Percentiles rank a stretch among this genome's conserved stretches.
Conservation (phyloP, 2,329 filamentous ascomycete species). For the Penicillium hordei region DNA sequence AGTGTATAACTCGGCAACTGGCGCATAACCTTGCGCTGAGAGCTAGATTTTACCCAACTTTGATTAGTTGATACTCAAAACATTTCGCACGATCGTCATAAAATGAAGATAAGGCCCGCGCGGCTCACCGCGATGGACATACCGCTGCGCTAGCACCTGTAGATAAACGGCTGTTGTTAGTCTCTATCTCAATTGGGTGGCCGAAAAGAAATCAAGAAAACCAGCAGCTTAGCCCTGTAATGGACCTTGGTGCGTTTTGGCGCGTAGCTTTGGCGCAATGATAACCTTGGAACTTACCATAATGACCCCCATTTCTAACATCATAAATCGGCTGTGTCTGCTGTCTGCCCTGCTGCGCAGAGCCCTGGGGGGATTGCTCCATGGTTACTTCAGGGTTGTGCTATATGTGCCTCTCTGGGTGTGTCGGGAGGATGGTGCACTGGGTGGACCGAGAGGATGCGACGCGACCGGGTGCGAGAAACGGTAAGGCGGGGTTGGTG, state of each 20-base stretch:
- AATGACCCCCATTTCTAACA: slow-evolving; percentile 71
- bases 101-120: neutral
- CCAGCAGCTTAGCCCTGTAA: neutral
- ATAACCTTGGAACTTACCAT: slow-evolving; percentile 56
- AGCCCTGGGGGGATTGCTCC: slow-evolving; percentile 56
- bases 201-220: neutral
- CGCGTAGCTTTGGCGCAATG: slow-evolving; percentile 3
- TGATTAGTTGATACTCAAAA: slow-evolving; percentile 11
- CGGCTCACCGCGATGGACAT: slow-evolving; percentile 38
- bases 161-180: slow-evolving; percentile 15
- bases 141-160: slow-evolving; percentile 68
- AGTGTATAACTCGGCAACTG: slow-evolving; percentile 86
- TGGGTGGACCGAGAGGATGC: neutral
- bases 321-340: slow-evolving; percentile 70
- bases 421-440: neutral
- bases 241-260: neutral
- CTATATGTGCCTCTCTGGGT: neutral
- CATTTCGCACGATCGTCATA: neutral
- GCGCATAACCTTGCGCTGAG: slow-evolving; percentile 80
- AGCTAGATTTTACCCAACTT: slow-evolving; percentile 57
- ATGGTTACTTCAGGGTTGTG: slow-evolving; percentile 38
- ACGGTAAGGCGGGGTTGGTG: neutral
- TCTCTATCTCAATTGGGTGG: neutral
- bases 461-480: slow-evolving; percentile 5
- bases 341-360: slow-evolving; percentile 60